Evolutionary conservation across 305 asterid genomes (phyloP).

Genomic region (Rubia balearica): DNA sequence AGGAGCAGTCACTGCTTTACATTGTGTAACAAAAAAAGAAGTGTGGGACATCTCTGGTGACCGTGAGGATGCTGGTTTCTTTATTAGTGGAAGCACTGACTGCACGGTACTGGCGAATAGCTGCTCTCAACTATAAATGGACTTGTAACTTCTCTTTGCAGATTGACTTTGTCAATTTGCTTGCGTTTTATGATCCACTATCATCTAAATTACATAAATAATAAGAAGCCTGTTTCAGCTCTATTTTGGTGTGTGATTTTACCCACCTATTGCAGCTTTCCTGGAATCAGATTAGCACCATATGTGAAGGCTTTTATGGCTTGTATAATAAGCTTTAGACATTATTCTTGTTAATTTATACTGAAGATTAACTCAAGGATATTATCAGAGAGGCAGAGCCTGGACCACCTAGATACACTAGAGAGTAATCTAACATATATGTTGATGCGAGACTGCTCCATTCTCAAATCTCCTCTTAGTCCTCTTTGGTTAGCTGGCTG

Average conservation of each 20-base stretch:
- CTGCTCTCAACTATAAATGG: neutral
- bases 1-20: constrained; percentile 84
- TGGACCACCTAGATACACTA: too few species aligned
- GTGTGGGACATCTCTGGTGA: constrained; percentile 95
- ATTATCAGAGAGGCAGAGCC: neutral
- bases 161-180: neutral
- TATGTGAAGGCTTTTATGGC: neutral
- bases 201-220: neutral
- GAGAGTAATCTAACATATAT: neutral
- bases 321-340: too few species aligned
- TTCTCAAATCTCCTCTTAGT: neutral
- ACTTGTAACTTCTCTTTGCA: neutral
- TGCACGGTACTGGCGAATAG: constrained; percentile 52
- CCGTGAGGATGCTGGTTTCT: constrained; percentile 91
- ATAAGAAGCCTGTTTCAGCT: neutral
- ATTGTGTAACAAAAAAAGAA: constrained; percentile 88
- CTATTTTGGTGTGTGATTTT: neutral
- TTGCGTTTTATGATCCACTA: neutral
- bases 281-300: neutral
- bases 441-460: neutral
- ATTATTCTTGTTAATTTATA: too few species aligned
- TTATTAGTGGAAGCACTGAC: constrained; percentile 93
- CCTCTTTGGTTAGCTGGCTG: neutral
- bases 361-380: too few species aligned
- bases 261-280: neutral